Conservation (phyloP, 2,329 filamentous ascomycete species). For the Monosporascus sp. region DNA sequence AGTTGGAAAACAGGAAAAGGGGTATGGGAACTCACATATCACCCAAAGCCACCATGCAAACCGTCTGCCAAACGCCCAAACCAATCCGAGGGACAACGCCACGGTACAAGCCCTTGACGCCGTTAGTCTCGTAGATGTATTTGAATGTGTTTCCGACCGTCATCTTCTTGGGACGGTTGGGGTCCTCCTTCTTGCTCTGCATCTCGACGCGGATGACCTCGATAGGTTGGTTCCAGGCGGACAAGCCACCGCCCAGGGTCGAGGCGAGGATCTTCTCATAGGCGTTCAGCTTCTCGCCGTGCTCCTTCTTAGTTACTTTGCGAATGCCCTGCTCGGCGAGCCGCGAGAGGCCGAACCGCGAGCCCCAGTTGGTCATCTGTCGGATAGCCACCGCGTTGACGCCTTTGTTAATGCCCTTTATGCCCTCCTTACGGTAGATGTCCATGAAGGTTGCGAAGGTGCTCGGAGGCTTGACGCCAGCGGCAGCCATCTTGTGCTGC, state of each 20-base stretch:
- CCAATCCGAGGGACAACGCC: slow-evolving; percentile 92
- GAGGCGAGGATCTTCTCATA: slow-evolving; percentile 86
- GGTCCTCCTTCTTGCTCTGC: slow-evolving; percentile 98
- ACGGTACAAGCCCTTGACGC: slow-evolving; percentile 87
- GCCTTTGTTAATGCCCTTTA: slow-evolving; percentile 94
- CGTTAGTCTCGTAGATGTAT: slow-evolving; percentile 91
- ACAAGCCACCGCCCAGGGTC: slow-evolving; percentile 84
- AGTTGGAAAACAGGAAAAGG: slow-evolving; percentile 4
- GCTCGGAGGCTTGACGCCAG: slow-evolving; percentile 77
- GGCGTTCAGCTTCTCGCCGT: slow-evolving; percentile 70
- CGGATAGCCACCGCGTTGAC: slow-evolving; percentile 98
- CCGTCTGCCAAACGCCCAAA: slow-evolving; percentile 96
- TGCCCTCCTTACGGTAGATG: slow-evolving; percentile 92
- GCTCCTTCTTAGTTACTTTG: slow-evolving; percentile 68
- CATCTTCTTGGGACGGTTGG: slow-evolving; percentile 98
- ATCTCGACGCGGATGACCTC: slow-evolving; percentile 99
- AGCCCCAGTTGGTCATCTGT: slow-evolving; percentile 99
- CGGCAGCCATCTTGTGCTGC: slow-evolving; percentile 86
- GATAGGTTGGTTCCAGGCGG: slow-evolving; percentile 98
- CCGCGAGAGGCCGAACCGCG: slow-evolving; percentile 87
- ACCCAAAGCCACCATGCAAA: slow-evolving; percentile 99
- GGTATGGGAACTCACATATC: slow-evolving; percentile 72
- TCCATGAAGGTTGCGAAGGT: slow-evolving; percentile 95
- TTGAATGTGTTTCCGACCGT: slow-evolving; percentile 78
- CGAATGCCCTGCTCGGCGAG: slow-evolving; percentile 88